phyloP scores from a whole-genome alignment of 345 rosid genomes.

The Fremontodendron californicum region DNA sequence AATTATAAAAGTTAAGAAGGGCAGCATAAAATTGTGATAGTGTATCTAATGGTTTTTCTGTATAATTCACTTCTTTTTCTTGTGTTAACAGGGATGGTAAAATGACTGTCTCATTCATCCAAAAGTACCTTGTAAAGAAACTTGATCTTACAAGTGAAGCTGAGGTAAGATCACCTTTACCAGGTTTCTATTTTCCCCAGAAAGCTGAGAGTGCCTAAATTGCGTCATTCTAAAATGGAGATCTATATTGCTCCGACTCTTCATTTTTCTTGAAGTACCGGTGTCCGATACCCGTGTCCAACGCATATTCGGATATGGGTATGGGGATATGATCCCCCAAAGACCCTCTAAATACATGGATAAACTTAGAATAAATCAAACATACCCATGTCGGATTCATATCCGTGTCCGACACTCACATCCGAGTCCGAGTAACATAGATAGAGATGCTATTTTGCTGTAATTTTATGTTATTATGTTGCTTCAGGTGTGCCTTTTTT shows the following conservation, averaged over 20 bases:
- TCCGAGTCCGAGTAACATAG: too few relatives aligned
- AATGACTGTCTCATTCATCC: conserved; percentile 62
- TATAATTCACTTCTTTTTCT: conserved; percentile 1
- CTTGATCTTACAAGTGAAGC: conserved; percentile 55
- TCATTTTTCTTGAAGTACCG: too few relatives aligned
- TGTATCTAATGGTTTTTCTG: background rate
- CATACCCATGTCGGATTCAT: too few relatives aligned
- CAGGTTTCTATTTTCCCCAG: background rate
- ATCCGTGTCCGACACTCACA: too few relatives aligned
- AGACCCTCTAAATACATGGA: too few relatives aligned
- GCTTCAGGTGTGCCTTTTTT: background rate
- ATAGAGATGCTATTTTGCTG: background rate
- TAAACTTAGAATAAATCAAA: too few relatives aligned
- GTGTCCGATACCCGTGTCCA: too few relatives aligned
- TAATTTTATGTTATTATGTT: background rate
- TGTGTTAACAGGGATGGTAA: conserved; percentile 55
- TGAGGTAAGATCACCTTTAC: conserved; percentile 42
- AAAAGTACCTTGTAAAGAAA: conserved; percentile 66
- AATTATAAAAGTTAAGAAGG: background rate
- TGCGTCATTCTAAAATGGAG: background rate
- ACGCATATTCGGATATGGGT: too few relatives aligned
- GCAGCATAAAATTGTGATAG: background rate
- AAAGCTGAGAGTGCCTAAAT: background rate
- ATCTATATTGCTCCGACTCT: background rate
- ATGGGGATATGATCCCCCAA: too few relatives aligned